Evolutionary conservation across 805 yeast species (phyloP).

Genomic region (Candida odintsovae): DNA sequence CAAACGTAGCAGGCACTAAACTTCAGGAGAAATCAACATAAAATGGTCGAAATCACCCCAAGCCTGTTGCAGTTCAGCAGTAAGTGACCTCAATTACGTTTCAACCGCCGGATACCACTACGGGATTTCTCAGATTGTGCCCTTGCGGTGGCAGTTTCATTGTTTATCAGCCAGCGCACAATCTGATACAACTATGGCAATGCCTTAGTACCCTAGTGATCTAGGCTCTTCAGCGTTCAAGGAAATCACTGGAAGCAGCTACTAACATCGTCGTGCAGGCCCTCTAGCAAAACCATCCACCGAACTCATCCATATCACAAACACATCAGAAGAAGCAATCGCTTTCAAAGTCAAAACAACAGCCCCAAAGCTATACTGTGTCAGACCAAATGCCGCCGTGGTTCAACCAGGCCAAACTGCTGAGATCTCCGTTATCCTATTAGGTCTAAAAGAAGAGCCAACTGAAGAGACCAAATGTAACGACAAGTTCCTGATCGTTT

Average conservation of each 20-base stretch:
- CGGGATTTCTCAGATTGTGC: not conserved
- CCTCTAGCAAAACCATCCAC: slow-evolving; percentile 72
- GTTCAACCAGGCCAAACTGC: slow-evolving; percentile 68
- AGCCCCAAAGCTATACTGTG: slow-evolving; percentile 92
- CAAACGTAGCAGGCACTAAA: slow-evolving; percentile 4
- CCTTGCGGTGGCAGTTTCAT: not conserved
- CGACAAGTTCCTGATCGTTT: slow-evolving; percentile 88
- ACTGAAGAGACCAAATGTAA: slow-evolving; percentile 69
- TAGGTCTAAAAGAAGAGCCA: slow-evolving; percentile 77
- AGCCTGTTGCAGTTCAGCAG: slow-evolving; percentile 69
- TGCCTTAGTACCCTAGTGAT: not conserved
- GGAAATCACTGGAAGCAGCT: not conserved
- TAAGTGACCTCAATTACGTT: slow-evolving; percentile 35
- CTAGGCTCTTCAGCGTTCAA: not conserved
- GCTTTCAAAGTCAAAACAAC: slow-evolving; percentile 98
- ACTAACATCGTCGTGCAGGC: slow-evolving; percentile 35
- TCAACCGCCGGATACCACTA: not conserved
- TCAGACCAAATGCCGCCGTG: slow-evolving; percentile 88
- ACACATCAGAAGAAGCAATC: slow-evolving; percentile 52
- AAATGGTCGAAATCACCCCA: slow-evolving; percentile 62
- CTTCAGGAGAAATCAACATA: slow-evolving; percentile 15
- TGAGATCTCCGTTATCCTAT: slow-evolving; percentile 76
- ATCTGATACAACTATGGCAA: too few species aligned
- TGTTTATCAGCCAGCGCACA: not conserved
- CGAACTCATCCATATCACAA: slow-evolving; percentile 43